Percentiles rank a stretch among this genome's conserved stretches.
These are phyloP conservation scores for Camellia sinensis DNA, from an alignment of 148 eudicot species.

Conservation along the genomic window DNA sequence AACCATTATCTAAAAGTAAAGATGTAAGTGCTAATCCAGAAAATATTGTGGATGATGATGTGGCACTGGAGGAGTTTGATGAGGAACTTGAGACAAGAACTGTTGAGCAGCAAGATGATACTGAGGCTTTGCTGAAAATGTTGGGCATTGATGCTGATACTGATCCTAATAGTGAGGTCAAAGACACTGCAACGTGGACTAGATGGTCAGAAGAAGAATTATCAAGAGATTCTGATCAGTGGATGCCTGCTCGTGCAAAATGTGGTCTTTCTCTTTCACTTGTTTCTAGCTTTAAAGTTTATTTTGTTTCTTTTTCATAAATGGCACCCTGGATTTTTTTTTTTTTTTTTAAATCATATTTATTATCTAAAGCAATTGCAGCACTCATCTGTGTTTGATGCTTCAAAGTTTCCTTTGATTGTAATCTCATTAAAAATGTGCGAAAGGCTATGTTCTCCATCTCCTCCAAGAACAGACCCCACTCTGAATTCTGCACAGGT, in stretches of 20 bases:
- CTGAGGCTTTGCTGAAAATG: constrained; percentile 66
- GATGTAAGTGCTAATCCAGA: constrained; percentile 27
- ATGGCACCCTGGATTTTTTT: constrained; percentile 23
- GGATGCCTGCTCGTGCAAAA: constrained; percentile 76
- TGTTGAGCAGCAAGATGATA: constrained; percentile 53
- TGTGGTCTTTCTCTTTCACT: constrained; percentile 38
- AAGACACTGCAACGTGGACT: constrained; percentile 66
- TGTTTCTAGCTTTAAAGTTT: neutral
- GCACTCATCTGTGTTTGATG: neutral
- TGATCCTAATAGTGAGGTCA: constrained; percentile 62
- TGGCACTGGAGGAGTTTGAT: constrained; percentile 35
- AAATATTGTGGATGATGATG: constrained; percentile 29
- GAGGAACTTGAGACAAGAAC: constrained; percentile 48
- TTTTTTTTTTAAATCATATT: no score
- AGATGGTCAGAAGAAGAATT: constrained; percentile 86
- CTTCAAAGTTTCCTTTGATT: neutral
- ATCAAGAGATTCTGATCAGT: constrained; percentile 64
- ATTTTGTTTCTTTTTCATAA: constrained; percentile 6
- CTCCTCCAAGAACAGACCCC: no score
- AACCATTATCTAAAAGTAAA: constrained; percentile 42
- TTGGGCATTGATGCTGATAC: constrained; percentile 77
- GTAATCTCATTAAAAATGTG: no score
- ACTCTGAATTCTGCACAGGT: fast-evolving
- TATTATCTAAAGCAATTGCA: neutral
- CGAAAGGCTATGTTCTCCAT: no score